phyloP scores from a whole-genome alignment of 2,329 filamentous ascomycete species.

The Clonostachys chloroleuca region DNA sequence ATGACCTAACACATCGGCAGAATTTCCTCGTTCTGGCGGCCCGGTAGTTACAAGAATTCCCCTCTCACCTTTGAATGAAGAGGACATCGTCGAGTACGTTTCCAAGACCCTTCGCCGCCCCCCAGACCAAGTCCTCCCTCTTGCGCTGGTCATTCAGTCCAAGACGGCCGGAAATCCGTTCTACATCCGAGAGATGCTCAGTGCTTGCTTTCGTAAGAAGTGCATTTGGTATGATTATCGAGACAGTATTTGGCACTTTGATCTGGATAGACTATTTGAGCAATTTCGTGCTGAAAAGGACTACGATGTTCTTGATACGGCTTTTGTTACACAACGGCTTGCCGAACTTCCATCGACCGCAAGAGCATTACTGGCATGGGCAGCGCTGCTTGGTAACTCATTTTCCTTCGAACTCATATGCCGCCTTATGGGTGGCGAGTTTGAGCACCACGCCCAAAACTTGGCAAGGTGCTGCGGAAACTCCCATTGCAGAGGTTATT shows the following conservation, averaged over 20 bases:
- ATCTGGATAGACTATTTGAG: constrained; percentile 80
- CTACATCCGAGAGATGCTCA: constrained; percentile 87
- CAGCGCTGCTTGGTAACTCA: constrained; percentile 72
- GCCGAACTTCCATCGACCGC: constrained; percentile 70
- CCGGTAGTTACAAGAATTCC: constrained; percentile 64
- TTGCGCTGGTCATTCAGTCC: constrained; percentile 82
- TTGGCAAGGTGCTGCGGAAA: constrained; percentile 19
- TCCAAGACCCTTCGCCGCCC: constrained; percentile 73
- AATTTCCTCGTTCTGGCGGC: constrained; percentile 33
- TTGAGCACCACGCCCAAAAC: constrained; percentile 53
- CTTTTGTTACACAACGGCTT: constrained; percentile 76
- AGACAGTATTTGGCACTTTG: constrained; percentile 76
- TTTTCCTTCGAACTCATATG: constrained; percentile 83
- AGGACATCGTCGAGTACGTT: constrained; percentile 79
- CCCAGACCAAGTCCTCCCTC: constrained; percentile 66
- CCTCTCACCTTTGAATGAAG: constrained; percentile 70
- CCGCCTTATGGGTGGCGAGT: constrained; percentile 71
- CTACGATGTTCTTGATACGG: constrained; percentile 74
- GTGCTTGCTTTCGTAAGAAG: constrained; percentile 78
- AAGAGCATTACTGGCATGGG: constrained; percentile 82
- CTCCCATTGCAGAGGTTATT: constrained; percentile 28
- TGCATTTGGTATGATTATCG: constrained; percentile 92
- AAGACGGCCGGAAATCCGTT: constrained; percentile 88
- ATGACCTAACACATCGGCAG: too few species aligned
- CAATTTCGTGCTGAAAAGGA: constrained; percentile 78